Base-by-base conservation (phyloP, 371 early-diverging fungal species). In the Syncephalastrum monosporum region DNA sequence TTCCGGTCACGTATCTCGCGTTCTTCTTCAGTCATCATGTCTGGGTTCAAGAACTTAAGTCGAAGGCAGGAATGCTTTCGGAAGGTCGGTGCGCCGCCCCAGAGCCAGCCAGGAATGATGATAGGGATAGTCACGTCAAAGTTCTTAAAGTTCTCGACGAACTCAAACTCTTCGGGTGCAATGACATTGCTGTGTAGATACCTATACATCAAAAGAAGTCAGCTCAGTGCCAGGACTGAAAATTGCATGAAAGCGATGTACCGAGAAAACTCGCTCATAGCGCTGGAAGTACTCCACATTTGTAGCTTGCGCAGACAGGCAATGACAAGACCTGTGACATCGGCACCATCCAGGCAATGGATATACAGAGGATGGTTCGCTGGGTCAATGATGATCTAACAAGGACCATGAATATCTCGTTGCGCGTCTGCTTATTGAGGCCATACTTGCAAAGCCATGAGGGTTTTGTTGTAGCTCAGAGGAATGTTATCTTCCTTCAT, bases 311-410 rank as follows among this genome's bases (percentile, higher is more conserved):
- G 80, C 51, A 97, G 61, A 61, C 94, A 93, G 56, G 91, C 89
- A 12, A 95, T 69, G 0, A 93, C 86, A 6, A 94, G 67, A 0
- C 93, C 93, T 1, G 95, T 95, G 15, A 94, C 94, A 55, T 91
- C 82, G 0, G 92, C 86, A 12, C 97, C 97, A 61, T 96, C 94
- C 16, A 94, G 67, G 60, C 97, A 97, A 64, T 97, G 97, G 1
- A 96, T 60, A 65, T 91, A 97, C 16, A 95, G 50, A 0, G 96
- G 97, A 53, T 79, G 68, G 52, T 89, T 87, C 3, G 67, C 61
- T 4, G 88, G 83, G 60, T 94, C 87, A 19, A 91, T 91, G 47
- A 96, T 77, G 6, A 92, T 72, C 87, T 88, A 49, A 33, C 4
- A 2, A 33, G 38, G 10, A 10, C 0, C 10, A 33, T 33, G 38